These are phyloP conservation scores for Ganoderma multipileum DNA, from an alignment of 1,284 basidiomycete species.

Conservation along the genomic window DNA sequence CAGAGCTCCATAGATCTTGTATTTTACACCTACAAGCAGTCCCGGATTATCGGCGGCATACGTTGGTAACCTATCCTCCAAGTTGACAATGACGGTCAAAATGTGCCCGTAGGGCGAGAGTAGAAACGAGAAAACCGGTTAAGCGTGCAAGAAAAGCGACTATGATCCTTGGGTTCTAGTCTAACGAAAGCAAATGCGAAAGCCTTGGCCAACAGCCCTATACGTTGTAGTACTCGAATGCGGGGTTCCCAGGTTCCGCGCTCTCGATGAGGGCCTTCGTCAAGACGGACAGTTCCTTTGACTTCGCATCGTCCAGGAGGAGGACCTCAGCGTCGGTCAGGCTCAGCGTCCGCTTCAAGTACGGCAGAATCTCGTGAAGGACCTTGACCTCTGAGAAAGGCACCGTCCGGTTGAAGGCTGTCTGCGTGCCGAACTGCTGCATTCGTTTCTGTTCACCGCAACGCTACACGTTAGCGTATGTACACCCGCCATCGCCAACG, in stretches of 20 bases:
- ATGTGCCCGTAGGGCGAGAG: neutral
- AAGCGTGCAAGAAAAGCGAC: neutral
- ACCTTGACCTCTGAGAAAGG: conserved; percentile 90
- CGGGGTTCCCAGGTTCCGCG: conserved; percentile 89
- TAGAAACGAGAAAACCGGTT: neutral
- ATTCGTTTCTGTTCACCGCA: conserved; percentile 74
- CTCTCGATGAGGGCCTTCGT: conserved; percentile 77
- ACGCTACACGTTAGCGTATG: neutral
- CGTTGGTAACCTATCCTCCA: neutral
- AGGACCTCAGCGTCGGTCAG: conserved; percentile 77
- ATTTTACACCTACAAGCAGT: no score
- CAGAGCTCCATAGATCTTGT: no score
- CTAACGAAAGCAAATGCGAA: neutral
- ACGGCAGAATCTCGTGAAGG: conserved; percentile 76
- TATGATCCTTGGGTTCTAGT: conserved; percentile 1
- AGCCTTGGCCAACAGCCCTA: neutral
- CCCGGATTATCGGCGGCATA: no score
- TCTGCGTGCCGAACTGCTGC: conserved; percentile 77
- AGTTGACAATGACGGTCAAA: neutral
- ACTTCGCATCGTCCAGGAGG: conserved; percentile 74
- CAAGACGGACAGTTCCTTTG: conserved; percentile 57
- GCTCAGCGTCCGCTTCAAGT: conserved; percentile 86
- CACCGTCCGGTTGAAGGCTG: conserved; percentile 88
- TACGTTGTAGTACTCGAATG: conserved; percentile 85
- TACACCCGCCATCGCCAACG: neutral